Evolutionary conservation across 345 rosid species (phyloP), one percentile per base, ranked within the genome.

Genomic region (Microthlaspi erraticum): DNA sequence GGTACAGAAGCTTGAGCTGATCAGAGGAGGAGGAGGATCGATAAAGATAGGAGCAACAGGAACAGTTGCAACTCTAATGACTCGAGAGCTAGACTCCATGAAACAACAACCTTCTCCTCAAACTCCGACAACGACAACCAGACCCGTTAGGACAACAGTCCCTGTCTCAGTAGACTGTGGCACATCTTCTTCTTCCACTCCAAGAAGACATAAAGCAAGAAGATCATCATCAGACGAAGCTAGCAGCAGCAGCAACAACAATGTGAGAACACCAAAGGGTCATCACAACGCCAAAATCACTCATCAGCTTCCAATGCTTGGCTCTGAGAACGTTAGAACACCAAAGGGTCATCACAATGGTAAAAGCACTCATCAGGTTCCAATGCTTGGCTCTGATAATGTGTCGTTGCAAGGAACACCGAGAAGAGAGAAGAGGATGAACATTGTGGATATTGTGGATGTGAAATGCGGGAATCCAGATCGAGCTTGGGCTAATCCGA

Each of bases 1-100:
- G 99, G 92, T 75, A 73, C 95, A 82, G 81, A 85, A 83, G 65
- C 85, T 87, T 49, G 97, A 91, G 87, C 78, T 85, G 70, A 80
- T 85, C 79, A 86, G 69, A 79, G 87, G 88, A 18, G 93, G 90
- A 64, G 97, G 96, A 73, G 99, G 96, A 72, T 85, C 97, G 17
- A 81, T 91, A 76, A 86, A 74, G 79, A 81, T 94, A 18, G 99
- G 99, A 54, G 78, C 97, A 5, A 91, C 87, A 1, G 97, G 99
- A 68, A 89, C 93, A 49, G 83, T 94, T 20, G 73, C 93, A 64
- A 73, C 93, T 68, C 79, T 94, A 61, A 89, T 94, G 88, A 83
- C 90, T 10, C 86, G 84, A 69, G 99, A 94, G 81, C 74, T 94
- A 70, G 95, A 91, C 74, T 78, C 84, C 41, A 51, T 79, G 76